phyloP scores from a whole-genome alignment of 2,329 filamentous ascomycete genomes.

The Lasiodiplodia sp. region DNA sequence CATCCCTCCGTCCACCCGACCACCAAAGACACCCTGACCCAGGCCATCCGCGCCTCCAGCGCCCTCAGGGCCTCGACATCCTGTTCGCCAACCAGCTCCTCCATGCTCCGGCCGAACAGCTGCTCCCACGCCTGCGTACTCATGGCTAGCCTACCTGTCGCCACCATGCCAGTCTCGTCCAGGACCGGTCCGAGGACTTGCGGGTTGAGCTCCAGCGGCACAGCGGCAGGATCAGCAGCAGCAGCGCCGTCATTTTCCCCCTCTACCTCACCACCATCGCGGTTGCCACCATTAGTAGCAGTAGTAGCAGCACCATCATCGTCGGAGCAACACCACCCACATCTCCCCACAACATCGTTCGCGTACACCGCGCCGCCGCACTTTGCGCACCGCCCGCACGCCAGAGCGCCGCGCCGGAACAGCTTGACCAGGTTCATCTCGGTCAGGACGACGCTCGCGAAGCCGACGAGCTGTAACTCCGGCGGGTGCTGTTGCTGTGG shows the following conservation, averaged over 20 bases:
- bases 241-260: no score
- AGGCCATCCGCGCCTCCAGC: slow-evolving; percentile 61
- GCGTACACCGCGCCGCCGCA: slow-evolving; percentile 63
- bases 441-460: slow-evolving; percentile 54
- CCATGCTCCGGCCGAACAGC: slow-evolving; percentile 54
- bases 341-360: slow-evolving; percentile 46
- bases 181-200: slow-evolving; percentile 52
- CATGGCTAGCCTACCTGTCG: slow-evolving; percentile 62
- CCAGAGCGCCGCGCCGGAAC: slow-evolving; percentile 53
- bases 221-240: background rate
- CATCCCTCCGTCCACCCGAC: slow-evolving; percentile 53
- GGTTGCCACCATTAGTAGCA: no score
- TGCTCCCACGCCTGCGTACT: slow-evolving; percentile 61
- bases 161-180: slow-evolving; percentile 65
- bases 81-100: slow-evolving; percentile 51
- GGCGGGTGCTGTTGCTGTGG: no score
- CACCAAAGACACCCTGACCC: slow-evolving; percentile 60
- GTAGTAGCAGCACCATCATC: fast-evolving
- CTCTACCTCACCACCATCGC: background rate
- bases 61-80: slow-evolving; percentile 52
- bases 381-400: slow-evolving; percentile 55
- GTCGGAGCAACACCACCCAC: background rate
- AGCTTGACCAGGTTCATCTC: slow-evolving; percentile 51
- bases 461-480: slow-evolving; percentile 47
- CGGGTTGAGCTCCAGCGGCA: slow-evolving; percentile 51